Evolutionary conservation across 805 yeast genomes (phyloP), one percentile per base, ranked within the genome.

Genomic region (Ogataea neopini): DNA sequence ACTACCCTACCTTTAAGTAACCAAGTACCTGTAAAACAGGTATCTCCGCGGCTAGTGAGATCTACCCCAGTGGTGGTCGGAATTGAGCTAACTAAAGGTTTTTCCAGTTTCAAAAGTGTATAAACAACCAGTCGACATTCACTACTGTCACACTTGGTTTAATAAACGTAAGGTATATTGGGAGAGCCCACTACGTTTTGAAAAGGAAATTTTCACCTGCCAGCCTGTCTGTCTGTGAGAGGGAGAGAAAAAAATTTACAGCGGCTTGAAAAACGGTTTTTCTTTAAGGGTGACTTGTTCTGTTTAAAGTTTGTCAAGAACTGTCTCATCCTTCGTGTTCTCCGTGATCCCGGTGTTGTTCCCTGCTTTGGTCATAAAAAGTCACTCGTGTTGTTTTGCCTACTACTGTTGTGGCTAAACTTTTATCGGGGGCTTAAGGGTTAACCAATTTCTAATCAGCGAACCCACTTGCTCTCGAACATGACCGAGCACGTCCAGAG

Each of bases 191-290:
- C 25, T n/a, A n/a, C n/a, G n/a, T n/a, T n/a, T 28, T 28, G 32
- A 10, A n/a, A 28, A 28, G 18, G 34, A 30, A 30, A 30, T 34
- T 34, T 17, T 34, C 23, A 5, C 3, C 23, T 34, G 37, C 11
- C n/a, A n/a, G n/a, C n/a, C n/a, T n/a, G n/a, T n/a, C n/a, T n/a
- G n/a, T n/a, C n/a, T n/a, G n/a, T n/a, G n/a, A n/a, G 20, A 14
- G 37, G 10, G 13, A 30, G 23, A 34, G 19, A 17, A 34, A 34
- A 19, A 34, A 34, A 34, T 38, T 23, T n/a, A 9, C 11, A 26
- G 42, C 42, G 42, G 32, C 42, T 39, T 17, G 20, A 14, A 26
- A 25, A 37, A 39, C 42, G 42, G 42, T 39, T 39, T 39, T 39
- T 38, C 23, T 36, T 37, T 37, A 7, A 6, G 42, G 7, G 34